Percentiles rank a stretch among this genome's conserved stretches.
phyloP scores from a whole-genome alignment of 1,139 yeast genomes.

The Saccharomyces hybrid region DNA sequence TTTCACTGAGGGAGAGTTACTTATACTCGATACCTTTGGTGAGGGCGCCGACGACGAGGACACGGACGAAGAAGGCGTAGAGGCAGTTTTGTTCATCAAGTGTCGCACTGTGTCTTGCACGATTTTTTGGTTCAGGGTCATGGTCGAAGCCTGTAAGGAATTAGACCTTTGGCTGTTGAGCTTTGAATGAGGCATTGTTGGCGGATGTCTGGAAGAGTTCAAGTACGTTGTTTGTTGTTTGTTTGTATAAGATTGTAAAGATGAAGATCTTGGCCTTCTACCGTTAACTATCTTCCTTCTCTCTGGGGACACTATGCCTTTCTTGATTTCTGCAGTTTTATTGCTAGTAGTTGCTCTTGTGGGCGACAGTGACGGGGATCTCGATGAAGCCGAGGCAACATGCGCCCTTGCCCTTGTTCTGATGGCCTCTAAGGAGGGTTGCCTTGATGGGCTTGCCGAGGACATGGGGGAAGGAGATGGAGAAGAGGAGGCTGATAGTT shows the following conservation, averaged over 20 bases:
- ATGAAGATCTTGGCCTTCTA: constrained; percentile 27
- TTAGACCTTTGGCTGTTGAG: constrained; percentile 18
- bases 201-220: not conserved
- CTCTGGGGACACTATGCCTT: constrained; percentile 7
- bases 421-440: not conserved
- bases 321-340: not conserved
- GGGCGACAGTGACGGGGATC: not conserved
- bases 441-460: constrained; percentile 3
- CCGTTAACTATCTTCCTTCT: constrained; percentile 1
- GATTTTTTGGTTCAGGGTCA: constrained; percentile 22
- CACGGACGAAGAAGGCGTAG: not conserved
- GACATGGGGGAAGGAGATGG: constrained; percentile 4
- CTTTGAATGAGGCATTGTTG: constrained; percentile 4
- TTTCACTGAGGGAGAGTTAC: not conserved
- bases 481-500: constrained; percentile 7
- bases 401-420: not conserved
- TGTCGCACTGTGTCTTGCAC: constrained; percentile 22
- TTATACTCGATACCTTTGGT: constrained; percentile 1
- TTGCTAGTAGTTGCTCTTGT: not conserved
- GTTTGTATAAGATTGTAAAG: constrained; percentile 21
- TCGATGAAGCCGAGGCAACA: not conserved
- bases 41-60: constrained; percentile 2
- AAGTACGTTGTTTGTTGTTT: not conserved
- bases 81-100: constrained; percentile 6
- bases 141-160: constrained; percentile 24